Conservation (phyloP, 2,329 filamentous ascomycete species). For the Monosporascus sp. region DNA sequence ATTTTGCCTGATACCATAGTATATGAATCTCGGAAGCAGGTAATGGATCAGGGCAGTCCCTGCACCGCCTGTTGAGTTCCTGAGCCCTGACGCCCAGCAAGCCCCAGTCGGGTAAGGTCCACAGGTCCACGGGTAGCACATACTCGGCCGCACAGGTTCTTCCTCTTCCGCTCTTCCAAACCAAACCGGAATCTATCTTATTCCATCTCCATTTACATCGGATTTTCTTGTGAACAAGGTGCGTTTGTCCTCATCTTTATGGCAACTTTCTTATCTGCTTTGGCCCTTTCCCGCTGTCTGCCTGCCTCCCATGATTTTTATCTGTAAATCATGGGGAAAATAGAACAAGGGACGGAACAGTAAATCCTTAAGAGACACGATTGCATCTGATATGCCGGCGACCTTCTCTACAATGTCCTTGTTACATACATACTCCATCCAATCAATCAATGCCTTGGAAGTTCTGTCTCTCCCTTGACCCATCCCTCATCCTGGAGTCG, state of each 20-base stretch:
- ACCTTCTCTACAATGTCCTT: too few relatives aligned
- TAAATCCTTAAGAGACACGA: too few relatives aligned
- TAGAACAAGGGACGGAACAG: too few relatives aligned
- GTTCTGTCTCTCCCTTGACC: too few relatives aligned
- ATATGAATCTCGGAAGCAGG: too few relatives aligned
- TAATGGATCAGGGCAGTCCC: neutral
- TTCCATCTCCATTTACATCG: constrained; percentile 23
- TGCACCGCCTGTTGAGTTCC: neutral
- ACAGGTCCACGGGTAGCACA: neutral
- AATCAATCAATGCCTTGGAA: too few relatives aligned
- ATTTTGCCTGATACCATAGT: too few relatives aligned
- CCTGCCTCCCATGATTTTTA: neutral
- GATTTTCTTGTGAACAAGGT: constrained; percentile 2
- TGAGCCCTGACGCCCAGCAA: neutral
- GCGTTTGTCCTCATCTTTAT: constrained; percentile 2
- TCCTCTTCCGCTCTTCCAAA: constrained; percentile 23
- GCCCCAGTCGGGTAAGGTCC: neutral
- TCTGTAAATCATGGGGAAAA: neutral
- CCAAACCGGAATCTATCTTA: constrained; percentile 20
- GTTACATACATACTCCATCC: too few relatives aligned
- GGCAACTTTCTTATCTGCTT: neutral
- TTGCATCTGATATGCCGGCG: too few relatives aligned
- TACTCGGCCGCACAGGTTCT: constrained; percentile 22
- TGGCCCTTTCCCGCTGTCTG: too few relatives aligned
- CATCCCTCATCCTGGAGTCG: too few relatives aligned